A percentile compares a stretch with the other conserved stretches of the same genome.
These are phyloP conservation scores for Phaeosphaeriaceae sp. DNA, from an alignment of 2,329 filamentous ascomycete species.

Conservation along the genomic window DNA sequence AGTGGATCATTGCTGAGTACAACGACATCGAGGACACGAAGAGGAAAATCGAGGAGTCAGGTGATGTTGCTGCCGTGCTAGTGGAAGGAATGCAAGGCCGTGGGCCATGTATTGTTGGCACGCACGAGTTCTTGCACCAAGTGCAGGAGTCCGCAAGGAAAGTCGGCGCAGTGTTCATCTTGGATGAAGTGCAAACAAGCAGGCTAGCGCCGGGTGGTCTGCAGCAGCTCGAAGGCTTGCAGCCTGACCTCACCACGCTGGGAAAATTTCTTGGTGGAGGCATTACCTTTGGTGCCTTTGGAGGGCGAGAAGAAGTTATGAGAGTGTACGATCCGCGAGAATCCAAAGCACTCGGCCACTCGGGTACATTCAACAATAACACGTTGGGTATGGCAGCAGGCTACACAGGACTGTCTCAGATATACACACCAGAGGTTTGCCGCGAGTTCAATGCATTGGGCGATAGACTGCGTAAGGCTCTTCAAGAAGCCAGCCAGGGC, in stretches of 20 bases:
- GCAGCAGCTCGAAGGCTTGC: slow-evolving; percentile 24
- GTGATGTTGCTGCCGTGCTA: slow-evolving; percentile 66
- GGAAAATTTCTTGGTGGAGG: slow-evolving; percentile 74
- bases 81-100: slow-evolving; percentile 72
- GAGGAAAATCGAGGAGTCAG: slow-evolving; percentile 49
- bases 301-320: slow-evolving; percentile 67
- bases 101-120: slow-evolving; percentile 64
- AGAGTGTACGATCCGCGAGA: slow-evolving; percentile 60
- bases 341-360: slow-evolving; percentile 57
- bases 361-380: slow-evolving; percentile 75
- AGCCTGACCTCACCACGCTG: slow-evolving; percentile 61
- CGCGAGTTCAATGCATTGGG: slow-evolving; percentile 40
- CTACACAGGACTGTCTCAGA: slow-evolving; percentile 45
- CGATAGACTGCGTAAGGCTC: slow-evolving; percentile 32
- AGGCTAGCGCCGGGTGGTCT: slow-evolving; percentile 28
- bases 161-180: slow-evolving; percentile 65
- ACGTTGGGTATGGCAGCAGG: slow-evolving; percentile 66
- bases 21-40: slow-evolving; percentile 63
- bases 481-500: slow-evolving; percentile 36
- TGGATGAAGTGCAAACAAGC: slow-evolving; percentile 65
- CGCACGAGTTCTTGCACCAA: slow-evolving; percentile 58
- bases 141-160: slow-evolving; percentile 58
- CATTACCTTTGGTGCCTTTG: slow-evolving; percentile 71
- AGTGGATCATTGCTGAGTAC: slow-evolving; percentile 68
- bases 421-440: slow-evolving; percentile 45